Percentiles rank a stretch among this genome's conserved stretches.
Conservation (phyloP, 2,329 filamentous ascomycete genomes). For the Neopestalotiopsis sp. region DNA sequence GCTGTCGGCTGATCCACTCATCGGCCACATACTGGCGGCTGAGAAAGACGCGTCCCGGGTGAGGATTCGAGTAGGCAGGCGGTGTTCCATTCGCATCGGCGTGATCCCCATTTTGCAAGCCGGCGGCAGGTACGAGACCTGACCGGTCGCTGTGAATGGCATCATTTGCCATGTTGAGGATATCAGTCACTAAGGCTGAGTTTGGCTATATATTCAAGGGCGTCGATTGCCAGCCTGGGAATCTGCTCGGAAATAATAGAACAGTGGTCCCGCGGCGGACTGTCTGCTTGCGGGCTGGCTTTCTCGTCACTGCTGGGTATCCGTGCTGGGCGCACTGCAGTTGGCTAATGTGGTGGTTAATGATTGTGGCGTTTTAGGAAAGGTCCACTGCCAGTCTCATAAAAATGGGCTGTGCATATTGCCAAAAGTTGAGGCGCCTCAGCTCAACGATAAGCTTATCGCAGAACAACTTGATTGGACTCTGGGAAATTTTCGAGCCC, state of each 20-base stretch:
- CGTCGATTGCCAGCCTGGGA: not conserved
- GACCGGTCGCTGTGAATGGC: slow-evolving; percentile 5
- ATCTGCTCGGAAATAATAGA: not conserved
- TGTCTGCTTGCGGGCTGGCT: not conserved
- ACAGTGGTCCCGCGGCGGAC: not conserved
- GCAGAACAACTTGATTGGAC: not conserved
- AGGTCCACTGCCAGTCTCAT: not conserved
- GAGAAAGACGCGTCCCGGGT: slow-evolving; percentile 39
- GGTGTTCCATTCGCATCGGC: not conserved
- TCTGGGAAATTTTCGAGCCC: slow-evolving; percentile 13
- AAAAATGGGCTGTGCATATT: slow-evolving; percentile 5
- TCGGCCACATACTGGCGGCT: slow-evolving; percentile 79
- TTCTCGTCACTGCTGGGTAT: not conserved
- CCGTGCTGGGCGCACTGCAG: not conserved
- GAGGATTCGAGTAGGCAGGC: slow-evolving; percentile 24
- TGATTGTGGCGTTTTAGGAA: not conserved
- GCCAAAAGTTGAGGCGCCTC: not conserved
- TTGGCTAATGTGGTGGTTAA: not conserved
- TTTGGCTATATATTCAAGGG: not conserved
- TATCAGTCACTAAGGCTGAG: not conserved
- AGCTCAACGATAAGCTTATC: slow-evolving; percentile 8
- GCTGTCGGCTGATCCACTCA: slow-evolving; percentile 75
- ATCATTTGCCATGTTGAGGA: slow-evolving; percentile 4
- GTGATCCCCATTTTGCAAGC: slow-evolving; percentile 43
- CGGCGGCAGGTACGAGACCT: slow-evolving; percentile 24